These are phyloP conservation scores for Solanum lignicaule DNA, from an alignment of 257 asterid genomes.

Conservation along the genomic window DNA sequence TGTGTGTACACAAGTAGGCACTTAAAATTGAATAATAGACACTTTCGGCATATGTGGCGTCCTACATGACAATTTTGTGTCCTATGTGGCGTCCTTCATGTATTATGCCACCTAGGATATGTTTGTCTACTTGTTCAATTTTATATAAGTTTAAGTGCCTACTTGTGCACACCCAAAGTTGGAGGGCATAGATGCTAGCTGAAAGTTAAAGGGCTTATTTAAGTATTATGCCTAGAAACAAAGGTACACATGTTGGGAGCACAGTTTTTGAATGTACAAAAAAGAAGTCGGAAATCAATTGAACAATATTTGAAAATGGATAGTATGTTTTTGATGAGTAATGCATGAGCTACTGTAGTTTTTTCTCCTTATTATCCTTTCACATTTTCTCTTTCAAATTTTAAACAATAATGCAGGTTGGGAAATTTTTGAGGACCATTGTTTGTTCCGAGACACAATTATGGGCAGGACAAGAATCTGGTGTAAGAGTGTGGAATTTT, in stretches of 20 bases:
- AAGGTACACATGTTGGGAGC: background rate
- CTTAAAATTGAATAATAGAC: background rate
- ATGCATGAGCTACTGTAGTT: background rate
- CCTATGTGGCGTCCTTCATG: background rate
- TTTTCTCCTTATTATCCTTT: background rate
- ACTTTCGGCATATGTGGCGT: background rate
- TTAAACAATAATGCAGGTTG: constrained; percentile 14
- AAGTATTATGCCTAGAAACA: background rate
- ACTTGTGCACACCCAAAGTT: background rate
- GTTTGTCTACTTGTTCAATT: background rate
- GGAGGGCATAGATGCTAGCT: background rate
- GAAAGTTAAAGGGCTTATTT: background rate
- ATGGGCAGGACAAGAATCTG: constrained; percentile 95
- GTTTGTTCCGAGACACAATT: constrained; percentile 67
- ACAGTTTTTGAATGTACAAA: background rate
- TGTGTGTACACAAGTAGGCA: too few relatives aligned
- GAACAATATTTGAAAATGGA: background rate
- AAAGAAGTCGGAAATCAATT: background rate
- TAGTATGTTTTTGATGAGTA: background rate
- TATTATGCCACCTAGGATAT: background rate
- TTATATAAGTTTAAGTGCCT: background rate
- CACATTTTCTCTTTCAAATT: background rate
- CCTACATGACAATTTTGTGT: background rate
- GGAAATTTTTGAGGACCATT: constrained; percentile 69
- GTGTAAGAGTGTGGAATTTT: constrained; percentile 86